phyloP scores from a whole-genome alignment of 164 flowering plant genomes.

The Liquidambar formosana region DNA sequence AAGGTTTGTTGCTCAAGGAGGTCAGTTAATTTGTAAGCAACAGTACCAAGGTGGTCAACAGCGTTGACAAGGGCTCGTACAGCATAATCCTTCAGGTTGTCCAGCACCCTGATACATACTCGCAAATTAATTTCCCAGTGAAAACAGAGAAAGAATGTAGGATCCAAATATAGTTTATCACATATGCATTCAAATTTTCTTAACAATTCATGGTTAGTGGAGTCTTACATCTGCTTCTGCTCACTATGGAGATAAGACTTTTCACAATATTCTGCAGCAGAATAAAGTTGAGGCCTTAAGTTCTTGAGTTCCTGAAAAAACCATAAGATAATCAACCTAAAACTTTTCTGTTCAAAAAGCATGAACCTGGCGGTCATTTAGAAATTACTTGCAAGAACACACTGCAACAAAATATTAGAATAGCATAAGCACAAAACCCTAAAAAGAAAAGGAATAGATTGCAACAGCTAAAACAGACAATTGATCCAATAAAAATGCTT shows the following conservation, averaged over 20 bases:
- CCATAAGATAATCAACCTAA: not conserved
- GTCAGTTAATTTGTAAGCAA: constrained; percentile 88
- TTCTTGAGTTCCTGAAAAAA: constrained; percentile 81
- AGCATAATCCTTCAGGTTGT: constrained; percentile 92
- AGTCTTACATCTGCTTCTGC: constrained; percentile 85
- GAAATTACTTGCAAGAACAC: not conserved
- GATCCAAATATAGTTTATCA: not conserved
- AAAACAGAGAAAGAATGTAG: not conserved
- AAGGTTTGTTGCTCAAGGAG: constrained; percentile 81
- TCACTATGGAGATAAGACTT: constrained; percentile 87
- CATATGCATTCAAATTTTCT: not conserved
- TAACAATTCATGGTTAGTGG: not conserved
- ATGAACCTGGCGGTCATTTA: not conserved
- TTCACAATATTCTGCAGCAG: constrained; percentile 98
- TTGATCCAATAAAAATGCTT: no score
- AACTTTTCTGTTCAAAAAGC: not conserved
- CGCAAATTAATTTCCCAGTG: not conserved
- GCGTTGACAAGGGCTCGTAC: constrained; percentile 95
- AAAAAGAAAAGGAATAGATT: not conserved
- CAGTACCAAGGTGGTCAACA: constrained; percentile 98
- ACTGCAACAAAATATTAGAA: not conserved
- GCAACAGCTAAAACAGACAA: not conserved
- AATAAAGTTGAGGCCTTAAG: constrained; percentile 94
- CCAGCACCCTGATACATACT: constrained; percentile 64
- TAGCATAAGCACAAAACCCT: not conserved